A percentile compares a stretch with the other conserved stretches of the same genome.
Evolutionary conservation across 2,329 filamentous ascomycete genomes (phyloP).

Genomic region (Xylaria sp.): DNA sequence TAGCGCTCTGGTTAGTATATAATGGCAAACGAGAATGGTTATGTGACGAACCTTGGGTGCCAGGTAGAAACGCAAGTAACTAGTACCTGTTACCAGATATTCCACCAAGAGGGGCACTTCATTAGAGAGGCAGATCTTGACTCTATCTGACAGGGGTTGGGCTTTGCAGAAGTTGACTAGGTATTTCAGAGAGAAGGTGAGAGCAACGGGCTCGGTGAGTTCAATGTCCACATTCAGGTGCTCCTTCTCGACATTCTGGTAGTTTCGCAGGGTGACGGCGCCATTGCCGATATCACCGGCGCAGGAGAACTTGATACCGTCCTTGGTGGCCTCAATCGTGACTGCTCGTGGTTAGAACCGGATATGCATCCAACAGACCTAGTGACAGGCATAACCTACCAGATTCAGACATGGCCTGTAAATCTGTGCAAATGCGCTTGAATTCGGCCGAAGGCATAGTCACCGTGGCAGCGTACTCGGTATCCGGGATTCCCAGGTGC

Average conservation of each 20-base stretch:
- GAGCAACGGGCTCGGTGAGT: slow-evolving; percentile 88
- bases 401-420: slow-evolving; percentile 93
- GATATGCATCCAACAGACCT: background rate
- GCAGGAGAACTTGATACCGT: slow-evolving; percentile 95
- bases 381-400: slow-evolving; percentile 67
- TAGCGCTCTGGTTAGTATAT: slow-evolving; percentile 50
- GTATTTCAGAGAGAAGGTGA: slow-evolving; percentile 99
- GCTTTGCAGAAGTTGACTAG: slow-evolving; percentile 99
- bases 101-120: slow-evolving; percentile 97
- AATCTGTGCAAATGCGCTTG: slow-evolving; percentile 91
- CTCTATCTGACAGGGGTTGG: slow-evolving; percentile 79
- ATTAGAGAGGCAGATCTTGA: slow-evolving; percentile 93
- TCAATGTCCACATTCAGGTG: slow-evolving; percentile 87
- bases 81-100: slow-evolving; percentile 83
- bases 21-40: background rate
- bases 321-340: slow-evolving; percentile 94
- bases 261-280: slow-evolving; percentile 88
- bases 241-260: slow-evolving; percentile 90
- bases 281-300: slow-evolving; percentile 96
- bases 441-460: slow-evolving; percentile 91
- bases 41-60: slow-evolving; percentile 86
- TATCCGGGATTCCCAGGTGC: slow-evolving; percentile 97
- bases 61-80: slow-evolving; percentile 95
- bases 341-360: slow-evolving; percentile 63
- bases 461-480: slow-evolving; percentile 95